These are phyloP conservation scores for Metschnikowia similis DNA, from an alignment of 805 yeast species.

Conservation along the genomic window DNA sequence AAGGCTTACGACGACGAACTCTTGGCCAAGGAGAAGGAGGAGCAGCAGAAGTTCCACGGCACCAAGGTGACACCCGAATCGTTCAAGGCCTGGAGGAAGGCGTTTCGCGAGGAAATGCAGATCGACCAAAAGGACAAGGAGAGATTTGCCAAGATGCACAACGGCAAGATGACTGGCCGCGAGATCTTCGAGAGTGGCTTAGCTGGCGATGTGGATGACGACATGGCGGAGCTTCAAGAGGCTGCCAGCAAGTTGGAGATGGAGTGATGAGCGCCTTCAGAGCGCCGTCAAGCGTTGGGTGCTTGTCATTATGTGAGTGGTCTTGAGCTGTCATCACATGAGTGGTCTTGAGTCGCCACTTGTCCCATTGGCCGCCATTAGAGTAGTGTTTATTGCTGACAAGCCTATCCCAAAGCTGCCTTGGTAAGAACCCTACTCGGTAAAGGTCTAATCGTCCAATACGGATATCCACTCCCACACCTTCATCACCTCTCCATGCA, in stretches of 20 bases:
- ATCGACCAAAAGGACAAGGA: slow-evolving; percentile 54
- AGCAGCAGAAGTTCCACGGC: slow-evolving; percentile 86
- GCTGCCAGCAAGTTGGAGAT: slow-evolving; percentile 17
- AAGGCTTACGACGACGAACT: slow-evolving; percentile 55
- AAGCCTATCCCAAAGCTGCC: too few relatives aligned
- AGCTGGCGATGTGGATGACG: slow-evolving; percentile 60
- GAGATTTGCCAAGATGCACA: slow-evolving; percentile 55
- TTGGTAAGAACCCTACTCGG: too few relatives aligned
- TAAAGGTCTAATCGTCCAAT: slow-evolving; percentile 2
- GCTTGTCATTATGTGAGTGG: too few relatives aligned
- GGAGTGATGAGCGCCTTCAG: neutral
- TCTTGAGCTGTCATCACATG: too few relatives aligned
- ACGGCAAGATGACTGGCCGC: slow-evolving; percentile 78
- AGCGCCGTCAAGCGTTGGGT: too few relatives aligned
- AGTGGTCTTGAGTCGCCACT: too few relatives aligned
- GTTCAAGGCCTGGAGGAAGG: slow-evolving; percentile 66
- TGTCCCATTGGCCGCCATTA: too few relatives aligned
- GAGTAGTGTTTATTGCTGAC: too few relatives aligned
- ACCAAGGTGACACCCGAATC: slow-evolving; percentile 81
- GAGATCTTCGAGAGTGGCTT: slow-evolving; percentile 89
- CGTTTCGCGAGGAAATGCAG: slow-evolving; percentile 70
- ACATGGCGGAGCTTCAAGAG: slow-evolving; percentile 17
- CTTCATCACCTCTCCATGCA: slow-evolving; percentile 81
- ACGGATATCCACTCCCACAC: slow-evolving; percentile 77
- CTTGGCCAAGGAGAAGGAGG: slow-evolving; percentile 67